phyloP scores from a whole-genome alignment of 306 rosid species.

The Citrullus mucosospermus region DNA sequence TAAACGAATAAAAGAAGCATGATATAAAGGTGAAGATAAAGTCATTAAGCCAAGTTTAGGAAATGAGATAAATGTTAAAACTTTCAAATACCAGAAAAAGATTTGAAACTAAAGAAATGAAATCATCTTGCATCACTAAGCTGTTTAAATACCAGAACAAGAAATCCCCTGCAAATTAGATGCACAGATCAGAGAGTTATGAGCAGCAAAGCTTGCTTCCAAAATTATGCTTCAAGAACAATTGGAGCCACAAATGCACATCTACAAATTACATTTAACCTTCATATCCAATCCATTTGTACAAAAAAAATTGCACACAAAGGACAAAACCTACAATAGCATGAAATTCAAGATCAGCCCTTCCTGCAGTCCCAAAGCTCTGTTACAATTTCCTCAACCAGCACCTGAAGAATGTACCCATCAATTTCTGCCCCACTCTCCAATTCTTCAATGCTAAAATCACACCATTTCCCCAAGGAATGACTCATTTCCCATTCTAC shows the following conservation, averaged over 20 bases:
- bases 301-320: conserved; percentile 2
- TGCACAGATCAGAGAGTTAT: neutral
- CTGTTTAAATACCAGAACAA: too few relatives aligned
- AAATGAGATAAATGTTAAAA: neutral
- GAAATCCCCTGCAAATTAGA: neutral
- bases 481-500: conserved; percentile 82
- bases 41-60: too few relatives aligned
- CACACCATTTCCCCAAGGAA: conserved; percentile 61
- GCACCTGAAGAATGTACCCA: conserved; percentile 39
- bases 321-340: neutral
- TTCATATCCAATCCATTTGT: neutral
- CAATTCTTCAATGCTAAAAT: conserved; percentile 55
- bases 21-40: too few relatives aligned
- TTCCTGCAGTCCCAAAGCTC: conserved; percentile 18
- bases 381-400: conserved; percentile 54
- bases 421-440: conserved; percentile 50
- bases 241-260: neutral
- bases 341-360: neutral
- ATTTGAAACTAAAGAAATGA: too few relatives aligned
- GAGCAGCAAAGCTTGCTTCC: neutral
- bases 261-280: conserved; percentile 1
- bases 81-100: too few relatives aligned
- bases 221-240: neutral
- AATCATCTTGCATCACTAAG: too few relatives aligned
- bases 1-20: too few relatives aligned